Evolutionary conservation across 208 protist species (phyloP).

Genomic region (Leptomonas pyrrhocoris): DNA sequence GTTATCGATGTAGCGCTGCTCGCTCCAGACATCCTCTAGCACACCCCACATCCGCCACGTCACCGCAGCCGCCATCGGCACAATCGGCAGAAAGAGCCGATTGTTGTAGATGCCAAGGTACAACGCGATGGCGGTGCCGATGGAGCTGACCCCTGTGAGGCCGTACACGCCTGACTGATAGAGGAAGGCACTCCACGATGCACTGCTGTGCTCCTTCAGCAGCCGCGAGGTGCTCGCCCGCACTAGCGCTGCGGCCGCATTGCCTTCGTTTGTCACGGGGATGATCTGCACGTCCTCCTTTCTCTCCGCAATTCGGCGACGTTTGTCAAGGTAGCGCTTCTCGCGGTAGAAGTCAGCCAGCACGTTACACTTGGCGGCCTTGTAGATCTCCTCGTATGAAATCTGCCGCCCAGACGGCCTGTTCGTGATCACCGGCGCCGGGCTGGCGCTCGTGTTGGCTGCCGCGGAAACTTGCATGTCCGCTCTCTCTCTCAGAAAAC

Average conservation of each 20-base stretch:
- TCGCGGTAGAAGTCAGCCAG: constrained; percentile 68
- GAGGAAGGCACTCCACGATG: constrained; percentile 64
- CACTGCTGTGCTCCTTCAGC: constrained; percentile 76
- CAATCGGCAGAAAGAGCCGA: constrained; percentile 68
- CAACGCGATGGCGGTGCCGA: constrained; percentile 53
- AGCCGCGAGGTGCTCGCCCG: constrained; percentile 60
- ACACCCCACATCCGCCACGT: constrained; percentile 78
- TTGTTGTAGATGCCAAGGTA: constrained; percentile 76
- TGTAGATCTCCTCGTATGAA: constrained; percentile 62
- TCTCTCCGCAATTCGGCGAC: constrained; percentile 20
- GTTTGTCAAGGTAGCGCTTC: constrained; percentile 39
- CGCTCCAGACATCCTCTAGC: constrained; percentile 75
- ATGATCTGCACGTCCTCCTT: constrained; percentile 67
- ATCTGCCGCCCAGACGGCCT: constrained; percentile 36
- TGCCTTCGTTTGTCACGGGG: constrained; percentile 13
- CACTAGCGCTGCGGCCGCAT: constrained; percentile 27
- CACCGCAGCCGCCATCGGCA: constrained; percentile 59
- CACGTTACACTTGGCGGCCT: constrained; percentile 48
- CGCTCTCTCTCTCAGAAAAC: neutral
- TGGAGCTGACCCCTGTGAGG: constrained; percentile 61
- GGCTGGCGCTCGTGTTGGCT: constrained; percentile 43
- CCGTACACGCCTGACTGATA: constrained; percentile 81
- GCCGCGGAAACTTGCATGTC: constrained; percentile 53
- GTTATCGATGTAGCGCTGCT: constrained; percentile 83
- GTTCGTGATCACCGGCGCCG: constrained; percentile 60